Base-by-base conservation (phyloP, 2,329 filamentous ascomycete species). In the Trichoderma lentiforme region DNA sequence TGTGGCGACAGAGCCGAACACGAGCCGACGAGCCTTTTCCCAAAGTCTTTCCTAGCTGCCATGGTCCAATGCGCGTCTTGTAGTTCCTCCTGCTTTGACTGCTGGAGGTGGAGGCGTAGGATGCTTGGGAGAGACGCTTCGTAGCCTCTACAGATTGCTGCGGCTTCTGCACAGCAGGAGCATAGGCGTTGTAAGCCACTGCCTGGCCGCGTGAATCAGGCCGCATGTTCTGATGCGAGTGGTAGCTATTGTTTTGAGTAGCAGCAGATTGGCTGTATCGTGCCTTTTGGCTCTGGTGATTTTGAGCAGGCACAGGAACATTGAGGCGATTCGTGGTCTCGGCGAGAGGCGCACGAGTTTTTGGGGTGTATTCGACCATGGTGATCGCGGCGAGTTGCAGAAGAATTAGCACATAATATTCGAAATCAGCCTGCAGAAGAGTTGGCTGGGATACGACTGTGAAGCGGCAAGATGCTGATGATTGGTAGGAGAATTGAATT, bases 11-110 rank as follows among this genome's bases (percentile, higher is more conserved):
- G 43, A 96, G 85, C 70, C 95, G 89, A 18, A 99, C 96, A 32
- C 93, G 90, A 15, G 94, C 95, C 64, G 94, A 97, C 2, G 95
- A 94, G 3, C 96, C 96, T 76, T 93, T 93, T 0, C 96, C 96
- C 32, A 99, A 86, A 0, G 93, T 97, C 80, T 89, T 94, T 7
- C 96, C 96, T 4, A 99, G 84, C 75, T 95, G 91, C 96, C 96
- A 99, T 75, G 95, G 95, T 0, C 96, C 96, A 77, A 99, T 93
- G 77, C 94, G 92, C 12, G 92, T 93, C 82, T 91, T 91, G 74
- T 84, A 84, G 30, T 82, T 83, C 74, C 81, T 81, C 71, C 80
- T 82, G 73, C 82, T 82, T 43, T 81, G 79, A 47, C 80, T 79
- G 73, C 81, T 83, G 12, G 82, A 81, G 0, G 81, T 81, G 24